phyloP scores from a whole-genome alignment of 1,284 basidiomycete genomes.

The Cryptococcus jaspeensis region DNA sequence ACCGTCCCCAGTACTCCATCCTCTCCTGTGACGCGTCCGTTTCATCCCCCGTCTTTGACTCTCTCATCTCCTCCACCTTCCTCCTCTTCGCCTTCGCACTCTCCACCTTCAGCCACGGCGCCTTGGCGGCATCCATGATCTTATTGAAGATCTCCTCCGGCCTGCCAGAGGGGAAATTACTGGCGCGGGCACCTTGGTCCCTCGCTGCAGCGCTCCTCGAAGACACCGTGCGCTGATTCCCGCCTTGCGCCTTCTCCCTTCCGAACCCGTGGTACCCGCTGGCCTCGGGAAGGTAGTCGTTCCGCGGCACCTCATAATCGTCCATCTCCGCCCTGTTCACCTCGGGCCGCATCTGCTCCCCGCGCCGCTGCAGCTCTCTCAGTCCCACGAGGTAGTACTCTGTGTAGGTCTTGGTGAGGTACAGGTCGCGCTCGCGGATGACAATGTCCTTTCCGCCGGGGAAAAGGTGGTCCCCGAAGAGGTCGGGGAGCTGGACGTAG shows the following conservation, averaged over 20 bases:
- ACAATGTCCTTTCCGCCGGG: constrained; percentile 38
- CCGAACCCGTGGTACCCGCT: neutral
- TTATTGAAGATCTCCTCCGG: constrained; percentile 5
- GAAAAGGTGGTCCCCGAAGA: constrained; percentile 62
- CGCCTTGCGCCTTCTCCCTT: neutral
- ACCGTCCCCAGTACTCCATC: neutral
- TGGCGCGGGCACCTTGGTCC: constrained; percentile 12
- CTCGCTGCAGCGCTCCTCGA: constrained; percentile 5
- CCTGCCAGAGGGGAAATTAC: constrained; percentile 4
- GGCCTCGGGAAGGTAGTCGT: constrained; percentile 6
- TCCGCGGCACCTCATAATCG: neutral
- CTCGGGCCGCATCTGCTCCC: neutral
- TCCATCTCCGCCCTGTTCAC: constrained; percentile 3
- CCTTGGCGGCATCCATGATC: neutral
- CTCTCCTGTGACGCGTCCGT: constrained; percentile 11
- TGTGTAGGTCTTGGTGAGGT: constrained; percentile 7
- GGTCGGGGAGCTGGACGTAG: constrained; percentile 64
- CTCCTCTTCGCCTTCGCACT: constrained; percentile 17
- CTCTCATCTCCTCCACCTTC: constrained; percentile 12
- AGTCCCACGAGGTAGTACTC: constrained; percentile 7
- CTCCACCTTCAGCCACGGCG: neutral
- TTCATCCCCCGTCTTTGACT: constrained; percentile 1
- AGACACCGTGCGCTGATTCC: neutral
- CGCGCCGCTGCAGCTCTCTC: no score
- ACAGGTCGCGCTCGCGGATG: constrained; percentile 24